Base-by-base conservation (phyloP, 768 basidiomycete species). In the Pisolithus albus region DNA sequence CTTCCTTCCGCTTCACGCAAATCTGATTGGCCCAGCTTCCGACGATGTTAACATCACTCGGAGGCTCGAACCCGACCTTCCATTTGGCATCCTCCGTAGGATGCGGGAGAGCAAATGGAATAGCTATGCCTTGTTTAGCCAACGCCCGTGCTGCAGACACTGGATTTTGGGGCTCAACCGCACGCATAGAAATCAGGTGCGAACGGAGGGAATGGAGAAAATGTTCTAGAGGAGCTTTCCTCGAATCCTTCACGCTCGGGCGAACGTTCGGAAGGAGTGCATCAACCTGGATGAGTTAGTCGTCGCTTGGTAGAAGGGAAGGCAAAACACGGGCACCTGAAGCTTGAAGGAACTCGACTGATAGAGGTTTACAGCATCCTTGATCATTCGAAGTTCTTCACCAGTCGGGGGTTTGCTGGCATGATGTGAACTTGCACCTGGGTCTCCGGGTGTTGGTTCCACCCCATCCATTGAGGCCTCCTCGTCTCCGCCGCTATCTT, bases 11-110 rank as follows among this genome's bases (percentile, higher is more conserved):
- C 61, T 87, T 90, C 41, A 91, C 85, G 48, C 78, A 74, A 9
- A 85, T 73, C 59, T 84, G 82, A 53, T 88, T 86, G 0, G 83
- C 79, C 92, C 92, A 97, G 57, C 89, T 92, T 11, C 94, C 93
- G 1, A 84, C 83, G 3, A 97, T 68, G 6, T 80, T 73, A 18
- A 95, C 80, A 52, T 92, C 88, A 23, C 70, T 75, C 1, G 93
- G 94, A 41, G 75, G 77, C 56, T 87, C 82, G 60, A 88, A 96
- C 0, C 82, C 76, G 19, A 96, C 83, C 47, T 83, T 92, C 92
- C 92, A 96, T 51, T 93, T 92, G 0, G 84, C 82, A 34, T 89
- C 87, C 62, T 86, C 80, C 0, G 81, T 75, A 0, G 89, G 90
- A 21, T 79, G 70, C 0, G 92, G 91, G 1, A 76, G 60, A 1